These are phyloP conservation scores for Phytophthora colocasiae DNA, from an alignment of 352 stramenopile genomes.

Conservation along the genomic window DNA sequence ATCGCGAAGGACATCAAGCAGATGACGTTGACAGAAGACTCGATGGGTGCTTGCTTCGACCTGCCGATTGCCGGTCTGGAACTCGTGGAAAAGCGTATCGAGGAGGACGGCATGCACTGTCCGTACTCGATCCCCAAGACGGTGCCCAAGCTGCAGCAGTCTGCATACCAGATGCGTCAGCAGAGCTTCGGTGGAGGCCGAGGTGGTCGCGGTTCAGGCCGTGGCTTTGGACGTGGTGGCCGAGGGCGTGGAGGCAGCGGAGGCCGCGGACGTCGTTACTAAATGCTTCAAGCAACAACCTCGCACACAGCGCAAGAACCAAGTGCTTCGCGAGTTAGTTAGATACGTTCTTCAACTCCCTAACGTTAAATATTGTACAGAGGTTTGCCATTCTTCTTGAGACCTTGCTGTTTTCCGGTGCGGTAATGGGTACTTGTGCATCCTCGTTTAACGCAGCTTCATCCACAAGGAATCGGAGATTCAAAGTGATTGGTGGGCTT, in stretches of 20 bases:
- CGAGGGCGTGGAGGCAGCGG: constrained; percentile 47
- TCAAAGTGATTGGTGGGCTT: constrained; percentile 19
- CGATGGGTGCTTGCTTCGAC: constrained; percentile 92
- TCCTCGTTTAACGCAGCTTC: background rate
- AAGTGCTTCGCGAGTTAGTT: constrained; percentile 31
- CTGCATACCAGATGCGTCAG: constrained; percentile 56
- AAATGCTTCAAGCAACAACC: constrained; percentile 22
- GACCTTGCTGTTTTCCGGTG: too few relatives aligned
- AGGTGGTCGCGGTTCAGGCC: constrained; percentile 44
- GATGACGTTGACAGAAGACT: constrained; percentile 90
- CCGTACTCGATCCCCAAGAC: constrained; percentile 84
- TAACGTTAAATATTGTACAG: constrained; percentile 52
- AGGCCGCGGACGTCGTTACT: constrained; percentile 40
- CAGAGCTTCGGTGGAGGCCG: constrained; percentile 54
- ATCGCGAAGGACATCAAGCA: constrained; percentile 88
- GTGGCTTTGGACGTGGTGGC: constrained; percentile 39
- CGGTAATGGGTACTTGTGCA: background rate
- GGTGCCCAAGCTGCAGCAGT: constrained; percentile 81
- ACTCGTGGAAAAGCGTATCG: constrained; percentile 78
- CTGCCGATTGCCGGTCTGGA: constrained; percentile 74
- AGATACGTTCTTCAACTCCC: constrained; percentile 36
- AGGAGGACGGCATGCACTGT: constrained; percentile 59
- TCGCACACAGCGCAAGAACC: constrained; percentile 13
- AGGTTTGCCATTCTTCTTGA: constrained; percentile 34
- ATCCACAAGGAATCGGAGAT: constrained; percentile 2